phyloP scores from a whole-genome alignment of 352 stramenopile species.

The Stephanocyclus meneghinianus region DNA sequence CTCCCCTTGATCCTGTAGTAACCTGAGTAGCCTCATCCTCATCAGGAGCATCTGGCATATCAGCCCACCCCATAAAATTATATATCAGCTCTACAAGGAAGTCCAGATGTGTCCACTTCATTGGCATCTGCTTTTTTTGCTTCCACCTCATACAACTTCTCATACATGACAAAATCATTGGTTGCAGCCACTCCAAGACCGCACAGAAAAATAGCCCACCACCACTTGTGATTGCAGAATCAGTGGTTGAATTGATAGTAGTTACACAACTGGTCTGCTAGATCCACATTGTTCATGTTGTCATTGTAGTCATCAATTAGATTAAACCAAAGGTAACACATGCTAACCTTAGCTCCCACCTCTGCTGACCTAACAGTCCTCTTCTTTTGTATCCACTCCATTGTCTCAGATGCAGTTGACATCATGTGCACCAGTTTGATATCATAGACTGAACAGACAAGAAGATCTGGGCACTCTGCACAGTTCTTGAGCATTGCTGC shows the following conservation, averaged over 20 bases:
- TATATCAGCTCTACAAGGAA: conserved; percentile 17
- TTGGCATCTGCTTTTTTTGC: conserved; percentile 4
- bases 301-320: conserved; percentile 48
- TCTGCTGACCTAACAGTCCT: conserved; percentile 20
- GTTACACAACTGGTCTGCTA: conserved; percentile 44
- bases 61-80: conserved; percentile 17
- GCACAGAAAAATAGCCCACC: conserved; percentile 40
- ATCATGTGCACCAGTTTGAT: conserved; percentile 45
- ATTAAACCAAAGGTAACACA: conserved; percentile 34
- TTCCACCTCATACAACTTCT: conserved; percentile 16
- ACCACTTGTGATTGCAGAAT: conserved; percentile 46
- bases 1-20: no score
- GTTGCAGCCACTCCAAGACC: not conserved
- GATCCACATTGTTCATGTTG: conserved; percentile 43
- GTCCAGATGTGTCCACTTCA: conserved; percentile 17
- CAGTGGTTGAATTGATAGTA: conserved; percentile 31
- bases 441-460: conserved; percentile 42
- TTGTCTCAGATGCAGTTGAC: conserved; percentile 19
- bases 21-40: not conserved
- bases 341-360: not conserved
- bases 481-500: conserved; percentile 13
- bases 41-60: not conserved
- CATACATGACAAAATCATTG: conserved; percentile 38
- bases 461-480: conserved; percentile 7
- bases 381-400: conserved; percentile 41